phyloP scores from a whole-genome alignment of 352 stramenopile species.

The Phytophthora sansomeana region DNA sequence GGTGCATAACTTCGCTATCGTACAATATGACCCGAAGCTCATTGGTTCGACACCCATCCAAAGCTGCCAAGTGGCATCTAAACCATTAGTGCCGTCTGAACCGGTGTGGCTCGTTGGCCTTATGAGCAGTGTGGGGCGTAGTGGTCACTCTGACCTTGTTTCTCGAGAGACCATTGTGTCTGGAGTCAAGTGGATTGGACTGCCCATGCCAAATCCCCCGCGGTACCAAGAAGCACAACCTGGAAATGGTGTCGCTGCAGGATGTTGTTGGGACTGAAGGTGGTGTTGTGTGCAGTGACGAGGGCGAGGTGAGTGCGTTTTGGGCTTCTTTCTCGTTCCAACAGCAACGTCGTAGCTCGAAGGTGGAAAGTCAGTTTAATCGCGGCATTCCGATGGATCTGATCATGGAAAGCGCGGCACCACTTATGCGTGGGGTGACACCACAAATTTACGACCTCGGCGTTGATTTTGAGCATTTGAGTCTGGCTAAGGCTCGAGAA shows the following conservation, averaged over 20 bases:
- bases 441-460: constrained; percentile 85
- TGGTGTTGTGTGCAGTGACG: constrained; percentile 76
- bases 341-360: constrained; percentile 72
- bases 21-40: constrained; percentile 91
- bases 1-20: constrained; percentile 93
- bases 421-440: constrained; percentile 72
- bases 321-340: constrained; percentile 91
- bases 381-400: constrained; percentile 88
- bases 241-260: constrained; percentile 88
- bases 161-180: constrained; percentile 88
- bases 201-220: constrained; percentile 84
- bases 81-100: constrained; percentile 71
- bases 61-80: constrained; percentile 74
- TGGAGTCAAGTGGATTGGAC: constrained; percentile 85
- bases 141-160: constrained; percentile 83
- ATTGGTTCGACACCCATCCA: constrained; percentile 87
- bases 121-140: constrained; percentile 83
- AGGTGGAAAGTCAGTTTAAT: constrained; percentile 90
- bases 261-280: constrained; percentile 86
- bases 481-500: constrained; percentile 88
- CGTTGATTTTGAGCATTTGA: constrained; percentile 90
- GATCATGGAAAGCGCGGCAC: constrained; percentile 87
- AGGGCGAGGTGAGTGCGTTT: constrained; percentile 82
- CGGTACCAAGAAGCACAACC: constrained; percentile 90
- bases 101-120: constrained; percentile 88